Base-by-base conservation (phyloP, 768 basidiomycete genomes). In the Suillus subaureus region DNA sequence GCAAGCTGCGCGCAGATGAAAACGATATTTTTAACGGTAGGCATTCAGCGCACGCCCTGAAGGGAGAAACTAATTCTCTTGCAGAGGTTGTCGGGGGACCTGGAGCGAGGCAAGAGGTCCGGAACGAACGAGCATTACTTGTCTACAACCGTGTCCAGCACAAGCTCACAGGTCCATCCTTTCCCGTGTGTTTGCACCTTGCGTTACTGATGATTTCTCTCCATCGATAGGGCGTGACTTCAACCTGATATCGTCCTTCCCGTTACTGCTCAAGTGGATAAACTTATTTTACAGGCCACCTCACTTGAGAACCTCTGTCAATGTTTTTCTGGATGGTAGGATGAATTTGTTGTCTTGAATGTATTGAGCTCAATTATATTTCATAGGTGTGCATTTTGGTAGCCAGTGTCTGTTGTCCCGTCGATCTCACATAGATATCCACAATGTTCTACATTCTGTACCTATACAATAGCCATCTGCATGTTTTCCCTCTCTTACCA, bases 101-200 rank as follows among this genome's bases (percentile, higher is more conserved):
- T 51, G 84, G 84, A 75, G 88, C 86, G 63, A 83, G 81, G 68
- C 91, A 88, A 75, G 97, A 98, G 78, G 88, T 94, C 65, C 90
- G 95, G 68, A 99, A 99, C 71, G 91, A 93, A 70, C 85, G 91
- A 47, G 97, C 97, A 0, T 77, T 99, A 23, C 87, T 89, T 57
- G 97, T 99, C 37, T 96, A 96, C 76, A 95, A 94, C 70, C 91
- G 97, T 49, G 96, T 99, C 8, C 90, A 96, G 74, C 85, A 96
- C 74, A 99, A 99, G 79, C 84, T 99, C 64, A 97, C 93, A 62
- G 95, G 94, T 92, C 67, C 65, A 82, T 75, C 40, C 2, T 42
- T 47, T 66, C 33, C 35, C 42, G 6, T 21, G 12, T 11, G n/a
- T 40, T 21, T 60, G 40, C 11, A 21, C 33, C n/a, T 63, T 31